These are phyloP conservation scores for Eucalyptus sp. DNA, from an alignment of 345 rosid species.

Conservation along the genomic window DNA sequence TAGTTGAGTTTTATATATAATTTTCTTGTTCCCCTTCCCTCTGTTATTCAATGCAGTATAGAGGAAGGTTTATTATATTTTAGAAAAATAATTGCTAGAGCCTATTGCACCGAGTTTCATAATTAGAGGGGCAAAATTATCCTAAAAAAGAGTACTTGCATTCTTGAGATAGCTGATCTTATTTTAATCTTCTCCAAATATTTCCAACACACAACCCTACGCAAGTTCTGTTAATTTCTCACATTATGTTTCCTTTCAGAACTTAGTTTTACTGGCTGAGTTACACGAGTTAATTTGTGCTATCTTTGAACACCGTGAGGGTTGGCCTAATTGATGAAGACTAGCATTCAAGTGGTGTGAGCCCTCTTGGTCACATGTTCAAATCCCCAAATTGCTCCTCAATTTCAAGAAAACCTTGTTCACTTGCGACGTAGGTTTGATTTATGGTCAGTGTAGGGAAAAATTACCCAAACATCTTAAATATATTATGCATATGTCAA, in stretches of 20 bases:
- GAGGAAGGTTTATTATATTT: background rate
- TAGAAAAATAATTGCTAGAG: accelerated
- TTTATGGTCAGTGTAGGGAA: background rate
- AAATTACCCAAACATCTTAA: background rate
- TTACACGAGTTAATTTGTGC: background rate
- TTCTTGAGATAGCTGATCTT: background rate
- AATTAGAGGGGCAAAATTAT: background rate
- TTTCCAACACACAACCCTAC: background rate
- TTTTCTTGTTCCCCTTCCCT: background rate
- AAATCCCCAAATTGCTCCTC: background rate
- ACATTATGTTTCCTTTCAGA: background rate
- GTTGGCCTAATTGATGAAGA: background rate
- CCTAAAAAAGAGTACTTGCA: background rate
- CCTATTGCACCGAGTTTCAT: background rate
- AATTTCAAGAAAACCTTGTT: background rate
- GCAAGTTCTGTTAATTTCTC: background rate
- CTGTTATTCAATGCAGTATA: no score
- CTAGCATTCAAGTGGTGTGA: background rate
- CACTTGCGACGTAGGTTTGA: background rate
- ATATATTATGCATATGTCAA: no score
- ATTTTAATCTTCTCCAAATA: background rate
- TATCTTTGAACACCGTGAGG: background rate
- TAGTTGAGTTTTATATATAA: no score
- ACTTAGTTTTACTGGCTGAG: background rate
- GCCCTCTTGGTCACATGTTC: background rate